phyloP scores from a whole-genome alignment of 192 early-diverging fungal genomes.

The Backusella westeae region DNA sequence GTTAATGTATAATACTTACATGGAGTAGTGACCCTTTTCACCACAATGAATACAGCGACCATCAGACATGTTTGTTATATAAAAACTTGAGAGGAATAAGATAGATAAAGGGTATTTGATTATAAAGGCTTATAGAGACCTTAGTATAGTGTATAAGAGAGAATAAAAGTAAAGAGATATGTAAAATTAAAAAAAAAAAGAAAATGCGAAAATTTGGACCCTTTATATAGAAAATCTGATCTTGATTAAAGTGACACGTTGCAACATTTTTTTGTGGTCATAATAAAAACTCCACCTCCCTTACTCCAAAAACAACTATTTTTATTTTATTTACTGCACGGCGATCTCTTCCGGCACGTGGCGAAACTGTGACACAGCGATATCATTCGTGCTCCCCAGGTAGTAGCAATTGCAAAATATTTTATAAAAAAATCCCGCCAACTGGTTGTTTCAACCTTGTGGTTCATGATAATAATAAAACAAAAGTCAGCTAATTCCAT shows the following conservation, averaged over 20 bases:
- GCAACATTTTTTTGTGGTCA: background rate
- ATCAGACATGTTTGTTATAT: constrained; percentile 24
- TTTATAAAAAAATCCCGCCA: background rate
- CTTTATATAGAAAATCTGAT: background rate
- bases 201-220: background rate
- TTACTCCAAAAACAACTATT: background rate
- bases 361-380: constrained; percentile 3
- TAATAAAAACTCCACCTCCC: background rate
- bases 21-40: constrained; percentile 30
- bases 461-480: background rate
- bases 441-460: background rate
- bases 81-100: background rate
- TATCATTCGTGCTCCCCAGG: constrained; percentile 15
- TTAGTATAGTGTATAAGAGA: background rate
- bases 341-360: constrained; percentile 20
- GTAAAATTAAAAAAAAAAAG: background rate
- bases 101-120: background rate
- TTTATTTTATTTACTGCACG: background rate
- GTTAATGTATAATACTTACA: constrained; percentile 12
- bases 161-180: background rate
- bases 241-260: background rate
- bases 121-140: constrained; percentile 7
- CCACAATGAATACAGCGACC: constrained; percentile 31
- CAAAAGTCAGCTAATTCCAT: constrained; percentile 2
- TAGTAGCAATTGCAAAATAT: background rate